Percentiles rank a stretch among this genome's conserved stretches.
Evolutionary conservation across 768 basidiomycete species (phyloP).

Genomic region (Mycena polygramma): DNA sequence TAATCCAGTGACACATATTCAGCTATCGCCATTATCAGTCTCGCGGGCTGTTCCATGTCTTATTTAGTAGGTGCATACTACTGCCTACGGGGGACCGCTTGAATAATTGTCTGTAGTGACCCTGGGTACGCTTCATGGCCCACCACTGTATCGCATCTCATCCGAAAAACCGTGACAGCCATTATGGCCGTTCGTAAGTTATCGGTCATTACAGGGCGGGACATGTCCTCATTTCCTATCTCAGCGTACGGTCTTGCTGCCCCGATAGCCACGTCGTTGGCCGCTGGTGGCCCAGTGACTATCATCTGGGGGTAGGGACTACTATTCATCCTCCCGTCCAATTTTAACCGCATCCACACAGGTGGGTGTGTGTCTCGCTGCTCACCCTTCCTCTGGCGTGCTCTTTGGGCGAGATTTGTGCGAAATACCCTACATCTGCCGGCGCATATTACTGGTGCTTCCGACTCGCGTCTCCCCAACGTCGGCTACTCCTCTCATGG

Average conservation of each 20-base stretch:
- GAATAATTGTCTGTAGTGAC: slow-evolving; percentile 53
- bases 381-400: slow-evolving; percentile 63
- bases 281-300: slow-evolving; percentile 67
- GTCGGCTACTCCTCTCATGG: slow-evolving; percentile 68
- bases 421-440: slow-evolving; percentile 72
- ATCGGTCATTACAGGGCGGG: background rate
- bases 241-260: slow-evolving; percentile 69
- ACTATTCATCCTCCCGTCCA: background rate
- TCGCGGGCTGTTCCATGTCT: slow-evolving; percentile 64
- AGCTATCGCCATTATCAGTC: slow-evolving; percentile 46
- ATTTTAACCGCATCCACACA: slow-evolving; percentile 33
- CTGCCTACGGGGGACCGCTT: slow-evolving; percentile 1
- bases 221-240: background rate
- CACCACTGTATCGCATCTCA: background rate
- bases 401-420: slow-evolving; percentile 70
- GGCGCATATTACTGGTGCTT: slow-evolving; percentile 80
- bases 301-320: slow-evolving; percentile 68
- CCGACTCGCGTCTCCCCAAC: slow-evolving; percentile 65
- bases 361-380: slow-evolving; percentile 65
- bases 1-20: background rate
- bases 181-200: slow-evolving; percentile 74
- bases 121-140: slow-evolving; percentile 51
- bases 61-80: slow-evolving; percentile 60
- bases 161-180: slow-evolving; percentile 48
- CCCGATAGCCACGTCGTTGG: slow-evolving; percentile 68